These are phyloP conservation scores for Astraeus odoratus DNA, from an alignment of 768 basidiomycete genomes.

Conservation along the genomic window DNA sequence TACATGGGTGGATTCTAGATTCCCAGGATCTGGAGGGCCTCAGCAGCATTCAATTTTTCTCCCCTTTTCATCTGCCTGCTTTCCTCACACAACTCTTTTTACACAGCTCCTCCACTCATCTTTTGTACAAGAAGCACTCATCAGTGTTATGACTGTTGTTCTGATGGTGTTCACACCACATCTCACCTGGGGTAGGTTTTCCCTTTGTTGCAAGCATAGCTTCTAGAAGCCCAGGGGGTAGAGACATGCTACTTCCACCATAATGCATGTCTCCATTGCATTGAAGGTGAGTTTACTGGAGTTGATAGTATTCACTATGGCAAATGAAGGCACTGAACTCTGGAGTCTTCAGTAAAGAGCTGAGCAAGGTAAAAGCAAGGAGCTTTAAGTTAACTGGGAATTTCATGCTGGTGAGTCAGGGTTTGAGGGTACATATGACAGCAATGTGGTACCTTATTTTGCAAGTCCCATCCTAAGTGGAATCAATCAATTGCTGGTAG, in stretches of 20 bases:
- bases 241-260: neutral
- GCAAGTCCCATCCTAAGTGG: neutral
- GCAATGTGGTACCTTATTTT: neutral
- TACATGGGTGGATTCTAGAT: neutral
- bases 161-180: neutral
- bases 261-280: neutral
- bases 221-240: neutral
- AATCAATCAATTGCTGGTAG: neutral
- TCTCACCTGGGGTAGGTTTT: neutral
- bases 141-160: neutral
- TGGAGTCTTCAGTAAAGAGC: neutral
- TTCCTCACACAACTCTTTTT: neutral
- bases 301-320: neutral
- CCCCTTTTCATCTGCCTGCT: neutral
- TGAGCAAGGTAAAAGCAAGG: neutral
- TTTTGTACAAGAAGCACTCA: neutral
- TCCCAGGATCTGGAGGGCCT: neutral
- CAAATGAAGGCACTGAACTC: neutral
- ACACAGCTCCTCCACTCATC: neutral
- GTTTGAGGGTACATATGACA: neutral
- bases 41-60: neutral
- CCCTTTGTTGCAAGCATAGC: neutral
- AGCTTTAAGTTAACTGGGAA: neutral
- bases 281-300: neutral
- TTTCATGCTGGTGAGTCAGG: slow-evolving; percentile 3